Conservation (phyloP, 768 basidiomycete species). For the Lactarius akahatsu region DNA sequence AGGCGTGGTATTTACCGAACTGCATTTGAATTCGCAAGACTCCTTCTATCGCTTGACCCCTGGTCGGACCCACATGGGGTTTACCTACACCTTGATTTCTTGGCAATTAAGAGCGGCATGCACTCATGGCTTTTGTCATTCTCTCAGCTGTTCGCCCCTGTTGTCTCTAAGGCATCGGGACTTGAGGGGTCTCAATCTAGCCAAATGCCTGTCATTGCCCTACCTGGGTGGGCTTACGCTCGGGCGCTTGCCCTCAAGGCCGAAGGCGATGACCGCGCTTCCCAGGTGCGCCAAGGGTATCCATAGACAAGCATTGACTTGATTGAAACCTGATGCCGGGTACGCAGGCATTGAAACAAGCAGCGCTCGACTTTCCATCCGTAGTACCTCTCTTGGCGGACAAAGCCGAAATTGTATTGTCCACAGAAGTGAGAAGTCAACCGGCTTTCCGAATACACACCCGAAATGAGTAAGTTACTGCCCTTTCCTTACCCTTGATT, state of each 20-base stretch:
- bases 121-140: conserved; percentile 76
- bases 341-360: conserved; percentile 67
- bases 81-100: conserved; percentile 77
- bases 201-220: conserved; percentile 37
- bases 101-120: conserved; percentile 81
- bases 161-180: conserved; percentile 18
- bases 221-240: conserved; percentile 80
- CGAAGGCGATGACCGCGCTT: conserved; percentile 25
- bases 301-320: background rate
- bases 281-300: conserved; percentile 19
- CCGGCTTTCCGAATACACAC: conserved; percentile 68
- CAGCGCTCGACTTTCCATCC: conserved; percentile 75
- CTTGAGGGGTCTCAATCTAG: conserved; percentile 40
- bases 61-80: conserved; percentile 87
- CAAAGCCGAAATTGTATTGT: conserved; percentile 71
- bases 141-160: conserved; percentile 48
- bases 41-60: conserved; percentile 83
- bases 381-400: conserved; percentile 82
- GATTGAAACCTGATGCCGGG: conserved; percentile 54
- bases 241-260: conserved; percentile 65
- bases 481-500: background rate
- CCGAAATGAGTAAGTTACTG: conserved; percentile 54
- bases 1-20: conserved; percentile 89
- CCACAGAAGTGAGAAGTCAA: conserved; percentile 56
- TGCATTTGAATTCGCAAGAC: conserved; percentile 87